These are phyloP conservation scores for Apiotrichum laibachii DNA, from an alignment of 1,284 basidiomycete genomes.

Conservation along the genomic window DNA sequence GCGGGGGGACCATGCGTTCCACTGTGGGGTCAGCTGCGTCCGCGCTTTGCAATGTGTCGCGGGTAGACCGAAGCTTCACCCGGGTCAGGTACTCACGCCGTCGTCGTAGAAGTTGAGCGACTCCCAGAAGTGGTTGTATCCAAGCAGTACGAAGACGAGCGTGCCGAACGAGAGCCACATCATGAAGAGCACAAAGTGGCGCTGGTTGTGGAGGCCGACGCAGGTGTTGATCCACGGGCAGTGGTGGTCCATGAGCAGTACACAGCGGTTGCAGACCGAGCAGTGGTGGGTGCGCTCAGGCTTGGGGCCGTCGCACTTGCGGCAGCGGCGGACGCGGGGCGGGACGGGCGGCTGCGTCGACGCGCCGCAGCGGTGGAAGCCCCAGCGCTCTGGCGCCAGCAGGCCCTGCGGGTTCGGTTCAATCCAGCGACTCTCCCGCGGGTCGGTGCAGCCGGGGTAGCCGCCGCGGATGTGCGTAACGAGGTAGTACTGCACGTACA, in stretches of 20 bases:
- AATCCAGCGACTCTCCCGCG: constrained; percentile 31
- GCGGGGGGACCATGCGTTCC: constrained; percentile 66
- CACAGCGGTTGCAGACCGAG: constrained; percentile 84
- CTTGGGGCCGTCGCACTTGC: constrained; percentile 66
- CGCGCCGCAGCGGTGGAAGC: constrained; percentile 10
- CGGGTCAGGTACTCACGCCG: background rate
- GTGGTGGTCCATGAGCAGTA: constrained; percentile 93
- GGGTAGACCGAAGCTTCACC: background rate
- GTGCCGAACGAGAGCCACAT: constrained; percentile 67
- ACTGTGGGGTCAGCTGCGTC: constrained; percentile 45
- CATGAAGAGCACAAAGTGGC: constrained; percentile 93
- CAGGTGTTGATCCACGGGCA: constrained; percentile 95
- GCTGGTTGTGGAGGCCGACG: constrained; percentile 90
- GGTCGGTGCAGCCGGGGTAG: constrained; percentile 53
- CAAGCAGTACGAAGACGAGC: constrained; percentile 60
- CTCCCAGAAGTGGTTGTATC: constrained; percentile 59
- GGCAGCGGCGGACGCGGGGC: constrained; percentile 59
- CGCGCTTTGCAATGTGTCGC: background rate
- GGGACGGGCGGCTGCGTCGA: background rate
- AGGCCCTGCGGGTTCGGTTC: constrained; percentile 24
- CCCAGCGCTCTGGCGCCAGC: constrained; percentile 36
- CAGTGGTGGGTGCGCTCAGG: constrained; percentile 97
- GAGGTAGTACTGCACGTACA: constrained; percentile 78
- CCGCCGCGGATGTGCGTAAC: constrained; percentile 75
- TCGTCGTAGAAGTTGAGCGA: constrained; percentile 59